These are phyloP conservation scores for Neolecta irregularis DNA, from an alignment of 1,139 yeast genomes.

Conservation along the genomic window DNA sequence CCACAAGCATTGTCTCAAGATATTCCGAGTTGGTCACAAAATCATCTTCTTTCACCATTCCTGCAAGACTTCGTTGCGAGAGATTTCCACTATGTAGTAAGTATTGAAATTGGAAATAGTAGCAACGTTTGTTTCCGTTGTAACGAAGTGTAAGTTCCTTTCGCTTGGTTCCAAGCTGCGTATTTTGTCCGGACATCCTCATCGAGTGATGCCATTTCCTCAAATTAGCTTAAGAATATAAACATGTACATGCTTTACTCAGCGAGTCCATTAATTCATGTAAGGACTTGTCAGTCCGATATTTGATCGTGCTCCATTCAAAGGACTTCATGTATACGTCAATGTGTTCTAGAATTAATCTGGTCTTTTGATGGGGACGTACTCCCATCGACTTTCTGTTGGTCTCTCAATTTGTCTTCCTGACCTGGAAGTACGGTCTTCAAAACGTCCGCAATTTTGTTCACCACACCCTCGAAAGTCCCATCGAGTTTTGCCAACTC, in stretches of 20 bases:
- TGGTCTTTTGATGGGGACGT: slow-evolving; percentile 14
- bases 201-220: slow-evolving; percentile 68
- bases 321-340: slow-evolving; percentile 56
- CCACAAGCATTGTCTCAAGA: slow-evolving; percentile 65
- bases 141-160: slow-evolving; percentile 68
- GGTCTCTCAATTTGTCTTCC: slow-evolving; percentile 29
- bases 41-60: slow-evolving; percentile 69
- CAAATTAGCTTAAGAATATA: background rate
- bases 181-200: slow-evolving; percentile 60
- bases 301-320: slow-evolving; percentile 77
- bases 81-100: slow-evolving; percentile 46
- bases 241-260: slow-evolving; percentile 26
- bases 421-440: slow-evolving; percentile 35
- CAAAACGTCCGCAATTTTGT: slow-evolving; percentile 64
- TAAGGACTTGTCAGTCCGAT: slow-evolving; percentile 69
- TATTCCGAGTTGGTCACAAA: slow-evolving; percentile 78
- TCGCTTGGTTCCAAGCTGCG: slow-evolving; percentile 63
- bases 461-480: slow-evolving; percentile 52
- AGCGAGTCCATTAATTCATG: slow-evolving; percentile 56
- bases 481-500: slow-evolving; percentile 68
- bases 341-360: slow-evolving; percentile 24
- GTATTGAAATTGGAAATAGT: background rate
- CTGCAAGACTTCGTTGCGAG: slow-evolving; percentile 78
- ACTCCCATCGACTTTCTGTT: slow-evolving; percentile 37
- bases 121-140: slow-evolving; percentile 61